Conservation (phyloP, 2,329 filamentous ascomycete species). For the Penicillium frequentans region DNA sequence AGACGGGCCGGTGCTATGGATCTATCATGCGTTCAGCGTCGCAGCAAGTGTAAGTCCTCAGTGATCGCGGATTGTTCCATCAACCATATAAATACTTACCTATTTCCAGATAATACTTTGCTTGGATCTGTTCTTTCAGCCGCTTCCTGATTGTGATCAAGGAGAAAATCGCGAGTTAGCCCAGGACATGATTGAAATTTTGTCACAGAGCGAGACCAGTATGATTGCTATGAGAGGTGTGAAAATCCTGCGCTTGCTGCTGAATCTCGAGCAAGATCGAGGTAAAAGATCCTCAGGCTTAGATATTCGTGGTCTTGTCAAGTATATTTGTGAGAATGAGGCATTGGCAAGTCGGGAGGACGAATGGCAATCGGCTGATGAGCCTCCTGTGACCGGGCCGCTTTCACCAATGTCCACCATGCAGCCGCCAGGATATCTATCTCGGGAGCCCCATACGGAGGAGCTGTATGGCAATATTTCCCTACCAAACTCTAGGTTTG, state of each 20-base stretch:
- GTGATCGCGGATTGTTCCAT: neutral
- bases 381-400: neutral
- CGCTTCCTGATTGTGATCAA: neutral
- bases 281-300: neutral
- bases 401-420: neutral
- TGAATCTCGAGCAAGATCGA: neutral
- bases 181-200: neutral
- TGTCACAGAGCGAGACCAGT: neutral
- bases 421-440: neutral
- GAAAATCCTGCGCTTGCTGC: neutral
- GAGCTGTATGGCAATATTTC: neutral
- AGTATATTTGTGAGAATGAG: neutral
- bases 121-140: neutral
- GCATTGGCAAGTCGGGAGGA: neutral
- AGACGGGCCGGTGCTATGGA: neutral
- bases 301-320: neutral
- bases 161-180: neutral
- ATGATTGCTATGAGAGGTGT: neutral
- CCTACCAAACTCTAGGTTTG: neutral
- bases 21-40: neutral
- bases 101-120: neutral
- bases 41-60: neutral
- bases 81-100: neutral
- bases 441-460: neutral
- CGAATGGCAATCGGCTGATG: neutral